These are phyloP conservation scores for Candida cerambycidarum DNA, from an alignment of 805 yeast species.

Conservation along the genomic window DNA sequence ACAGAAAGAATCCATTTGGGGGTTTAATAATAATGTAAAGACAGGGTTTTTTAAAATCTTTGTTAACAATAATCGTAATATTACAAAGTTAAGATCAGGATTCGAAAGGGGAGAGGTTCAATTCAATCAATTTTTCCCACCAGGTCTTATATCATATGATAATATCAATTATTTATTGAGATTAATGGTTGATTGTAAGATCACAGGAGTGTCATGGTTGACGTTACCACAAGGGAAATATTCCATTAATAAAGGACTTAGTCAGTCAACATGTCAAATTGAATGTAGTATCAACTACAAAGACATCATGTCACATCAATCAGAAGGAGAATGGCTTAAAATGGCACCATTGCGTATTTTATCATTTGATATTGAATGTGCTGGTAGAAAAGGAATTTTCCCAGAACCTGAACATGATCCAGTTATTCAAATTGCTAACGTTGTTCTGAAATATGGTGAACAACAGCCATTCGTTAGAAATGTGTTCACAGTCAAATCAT, in stretches of 20 bases:
- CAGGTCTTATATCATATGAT: conserved; percentile 74
- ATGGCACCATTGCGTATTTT: conserved; percentile 92
- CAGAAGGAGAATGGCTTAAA: conserved; percentile 92
- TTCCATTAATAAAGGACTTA: conserved; percentile 35
- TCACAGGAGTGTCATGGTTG: conserved; percentile 97
- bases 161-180: conserved; percentile 84
- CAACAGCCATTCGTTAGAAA: conserved; percentile 87
- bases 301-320: conserved; percentile 72
- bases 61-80: conserved; percentile 62
- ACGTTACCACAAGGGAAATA: conserved; percentile 80
- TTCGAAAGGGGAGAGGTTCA: conserved; percentile 81
- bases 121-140: conserved; percentile 62
- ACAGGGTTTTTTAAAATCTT: conserved; percentile 77
- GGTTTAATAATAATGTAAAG: conserved; percentile 75
- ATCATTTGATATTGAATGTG: conserved; percentile 97
- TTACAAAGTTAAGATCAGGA: conserved; percentile 68
- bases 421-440: conserved; percentile 96
- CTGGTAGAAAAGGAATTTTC: conserved; percentile 94
- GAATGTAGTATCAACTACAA: conserved; percentile 72
- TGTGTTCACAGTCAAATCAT: conserved; percentile 89
- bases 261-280: conserved; percentile 77
- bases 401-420: conserved; percentile 95
- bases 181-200: conserved; percentile 87
- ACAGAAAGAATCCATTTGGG: conserved; percentile 89
- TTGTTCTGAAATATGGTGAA: conserved; percentile 81